A percentile compares a stretch with the other conserved stretches of the same genome.
phyloP scores from a whole-genome alignment of 257 asterid species.

The Fraxinus pennsylvanica region DNA sequence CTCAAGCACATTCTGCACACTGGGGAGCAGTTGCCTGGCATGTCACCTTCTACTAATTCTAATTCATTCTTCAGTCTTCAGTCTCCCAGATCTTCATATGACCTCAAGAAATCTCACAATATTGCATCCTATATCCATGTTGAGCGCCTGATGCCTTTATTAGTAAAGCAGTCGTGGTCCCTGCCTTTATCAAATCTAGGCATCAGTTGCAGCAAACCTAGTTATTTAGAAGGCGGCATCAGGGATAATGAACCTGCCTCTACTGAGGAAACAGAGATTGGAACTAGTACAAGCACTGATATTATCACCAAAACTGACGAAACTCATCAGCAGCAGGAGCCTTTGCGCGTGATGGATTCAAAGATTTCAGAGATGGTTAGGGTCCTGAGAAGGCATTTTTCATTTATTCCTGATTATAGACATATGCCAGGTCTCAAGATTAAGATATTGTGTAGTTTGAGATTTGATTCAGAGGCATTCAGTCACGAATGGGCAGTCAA shows the following conservation, averaged over 20 bases:
- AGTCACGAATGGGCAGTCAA: conserved; percentile 38
- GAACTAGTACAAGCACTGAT: conserved; percentile 34
- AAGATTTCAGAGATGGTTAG: conserved; percentile 68
- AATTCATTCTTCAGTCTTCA: conserved; percentile 59
- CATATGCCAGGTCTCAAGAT: conserved; percentile 79
- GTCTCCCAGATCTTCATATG: conserved; percentile 53
- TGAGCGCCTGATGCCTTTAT: conserved; percentile 62
- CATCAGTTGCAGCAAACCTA: conserved; percentile 44
- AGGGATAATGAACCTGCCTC: conserved; percentile 44
- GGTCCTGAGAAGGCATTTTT: conserved; percentile 74
- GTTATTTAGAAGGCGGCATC: conserved; percentile 58
- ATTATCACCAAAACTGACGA: conserved; percentile 39
- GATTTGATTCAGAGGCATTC: conserved; percentile 69
- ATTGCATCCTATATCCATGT: conserved; percentile 62
- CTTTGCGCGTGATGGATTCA: conserved; percentile 87
- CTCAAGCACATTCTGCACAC: conserved; percentile 60
- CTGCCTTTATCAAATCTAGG: conserved; percentile 63
- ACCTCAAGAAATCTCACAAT: conserved; percentile 48
- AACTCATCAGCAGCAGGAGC: conserved; percentile 55
- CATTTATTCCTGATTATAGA: conserved; percentile 73
- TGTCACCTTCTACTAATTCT: conserved; percentile 71
- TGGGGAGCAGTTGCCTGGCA: conserved; percentile 71
- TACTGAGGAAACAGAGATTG: conserved; percentile 50
- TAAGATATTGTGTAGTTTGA: conserved; percentile 63
- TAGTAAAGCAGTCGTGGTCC: conserved; percentile 92